phyloP scores from a whole-genome alignment of 495 filamentous ascomycete genomes.

The Talaromyces ruber region DNA sequence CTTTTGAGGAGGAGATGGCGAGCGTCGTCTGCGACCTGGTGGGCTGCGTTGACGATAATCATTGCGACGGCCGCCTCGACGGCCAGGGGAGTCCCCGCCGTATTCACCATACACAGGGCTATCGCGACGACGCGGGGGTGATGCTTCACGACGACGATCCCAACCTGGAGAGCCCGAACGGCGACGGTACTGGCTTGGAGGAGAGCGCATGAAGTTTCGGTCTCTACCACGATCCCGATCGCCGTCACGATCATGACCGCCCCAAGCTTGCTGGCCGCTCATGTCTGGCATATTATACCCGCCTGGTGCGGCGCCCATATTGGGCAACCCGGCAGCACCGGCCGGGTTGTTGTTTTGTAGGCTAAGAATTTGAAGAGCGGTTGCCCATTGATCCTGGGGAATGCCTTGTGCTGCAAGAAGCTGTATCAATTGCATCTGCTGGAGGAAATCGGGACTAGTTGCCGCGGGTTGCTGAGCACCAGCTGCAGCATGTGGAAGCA shows the following conservation, averaged over 20 bases:
- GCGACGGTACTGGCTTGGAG: slow-evolving; percentile 52
- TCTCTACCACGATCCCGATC: slow-evolving; percentile 46
- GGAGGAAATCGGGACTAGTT: slow-evolving; percentile 37
- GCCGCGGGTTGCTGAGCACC: slow-evolving; percentile 29
- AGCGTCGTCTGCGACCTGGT: slow-evolving; percentile 50
- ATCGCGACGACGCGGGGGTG: slow-evolving; percentile 52
- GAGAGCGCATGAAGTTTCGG: slow-evolving; percentile 48
- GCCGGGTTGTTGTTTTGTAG: slow-evolving; percentile 21
- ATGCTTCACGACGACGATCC: slow-evolving; percentile 53
- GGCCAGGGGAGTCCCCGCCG: slow-evolving; percentile 50
- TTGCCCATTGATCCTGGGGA: slow-evolving; percentile 52
- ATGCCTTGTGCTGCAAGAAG: slow-evolving; percentile 49
- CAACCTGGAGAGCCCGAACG: slow-evolving; percentile 71
- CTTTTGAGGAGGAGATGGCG: slow-evolving; percentile 48
- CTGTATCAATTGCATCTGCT: slow-evolving; percentile 57
- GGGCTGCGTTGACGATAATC: slow-evolving; percentile 86
- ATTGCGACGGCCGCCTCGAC: slow-evolving; percentile 46
- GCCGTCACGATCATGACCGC: slow-evolving; percentile 50
- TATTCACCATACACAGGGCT: slow-evolving; percentile 69
- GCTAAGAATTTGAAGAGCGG: slow-evolving; percentile 41
- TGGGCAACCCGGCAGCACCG: slow-evolving; percentile 13
- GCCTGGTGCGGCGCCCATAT: slow-evolving; percentile 20
- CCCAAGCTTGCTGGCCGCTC: slow-evolving; percentile 20
- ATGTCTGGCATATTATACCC: slow-evolving; percentile 26
- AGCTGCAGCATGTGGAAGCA: slow-evolving; percentile 34